Base-by-base conservation (phyloP, 495 filamentous ascomycete genomes). In the Hypoxylon fuscum region DNA sequence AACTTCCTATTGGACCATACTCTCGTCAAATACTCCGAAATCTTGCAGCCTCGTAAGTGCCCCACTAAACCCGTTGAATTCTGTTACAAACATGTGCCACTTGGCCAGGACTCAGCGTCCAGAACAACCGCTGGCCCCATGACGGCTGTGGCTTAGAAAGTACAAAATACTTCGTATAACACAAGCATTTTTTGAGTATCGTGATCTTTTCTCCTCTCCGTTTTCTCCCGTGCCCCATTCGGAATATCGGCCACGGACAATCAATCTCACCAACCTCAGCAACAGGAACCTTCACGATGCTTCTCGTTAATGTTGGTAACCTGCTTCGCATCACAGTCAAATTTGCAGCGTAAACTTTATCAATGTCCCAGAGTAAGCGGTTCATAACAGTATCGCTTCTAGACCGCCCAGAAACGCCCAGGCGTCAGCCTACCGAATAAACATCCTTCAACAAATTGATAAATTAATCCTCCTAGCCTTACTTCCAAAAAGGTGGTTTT, bases 11-110 rank as follows among this genome's bases (percentile, higher is more conserved):
- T 66, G 62, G 62, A 41, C 29, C 6, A 5, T 14, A 12, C 4
- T 38, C 45, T 29, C 41, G 60, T 52, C 20, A 43, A 15, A 43
- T 27, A 14, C 23, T 20, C 27, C 40, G 7, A 54, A 22, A 22
- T 54, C 25, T 58, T 3, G 21, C 42, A 66, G 63, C 63, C 63
- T 66, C 38, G 63, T 40, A 6, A 1, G 4, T 25, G 5, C 40
- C 14, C 62, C 62, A 52, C 62, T 55, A 45, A 47, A 59, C 54
- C 55, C 51, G 44, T 59, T 50, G 18, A 35, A 34, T 43, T 53
- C 52, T n/a, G 49, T 20, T 27, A 40, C 40, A 40, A 23, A 20
- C 42, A 49, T 48, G 53, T 55, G 51, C 51, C 53, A 63, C 53
- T 47, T 20, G n/a, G 20, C 20, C 14, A 18, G n/a, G 14, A 46